Evolutionary conservation across 108 stramenopile species (phyloP).

Genomic region (Parmales sp.): DNA sequence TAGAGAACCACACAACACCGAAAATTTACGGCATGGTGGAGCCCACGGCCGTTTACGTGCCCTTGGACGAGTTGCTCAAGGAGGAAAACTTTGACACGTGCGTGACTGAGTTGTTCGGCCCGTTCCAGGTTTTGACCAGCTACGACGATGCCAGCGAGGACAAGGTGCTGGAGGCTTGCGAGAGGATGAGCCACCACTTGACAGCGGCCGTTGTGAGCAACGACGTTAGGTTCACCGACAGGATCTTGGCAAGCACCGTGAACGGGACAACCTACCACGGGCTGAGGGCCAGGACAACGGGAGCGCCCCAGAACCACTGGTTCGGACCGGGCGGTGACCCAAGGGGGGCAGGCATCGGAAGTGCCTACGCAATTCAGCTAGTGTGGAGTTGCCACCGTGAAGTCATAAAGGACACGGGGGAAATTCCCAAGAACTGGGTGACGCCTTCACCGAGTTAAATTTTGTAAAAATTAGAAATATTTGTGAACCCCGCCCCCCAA

Average conservation of each 20-base stretch:
- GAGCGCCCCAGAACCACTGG: slow-evolving; percentile 99
- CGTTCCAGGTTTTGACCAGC: slow-evolving; percentile 87
- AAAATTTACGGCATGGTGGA: slow-evolving; percentile 84
- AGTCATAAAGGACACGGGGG: slow-evolving; percentile 75
- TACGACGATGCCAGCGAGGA: slow-evolving; percentile 69
- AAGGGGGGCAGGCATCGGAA: slow-evolving; percentile 83
- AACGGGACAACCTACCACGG: slow-evolving; percentile 97
- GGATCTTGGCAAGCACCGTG: slow-evolving; percentile 81
- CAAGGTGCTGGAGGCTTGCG: slow-evolving; percentile 72
- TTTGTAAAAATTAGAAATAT: too few relatives aligned
- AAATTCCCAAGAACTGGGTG: slow-evolving; percentile 27
- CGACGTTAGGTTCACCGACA: slow-evolving; percentile 68
- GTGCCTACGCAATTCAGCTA: slow-evolving; percentile 92
- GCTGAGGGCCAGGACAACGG: slow-evolving; percentile 88
- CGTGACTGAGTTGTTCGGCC: slow-evolving; percentile 87
- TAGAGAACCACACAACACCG: slow-evolving; percentile 74
- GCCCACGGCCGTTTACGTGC: slow-evolving; percentile 93
- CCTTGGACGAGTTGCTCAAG: slow-evolving; percentile 78
- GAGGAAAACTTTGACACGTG: slow-evolving; percentile 64
- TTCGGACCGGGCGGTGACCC: slow-evolving; percentile 92
- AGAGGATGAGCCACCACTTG: slow-evolving; percentile 87
- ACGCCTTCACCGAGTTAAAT: slow-evolving; percentile 20
- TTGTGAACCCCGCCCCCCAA: too few relatives aligned
- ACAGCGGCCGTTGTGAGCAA: slow-evolving; percentile 95
- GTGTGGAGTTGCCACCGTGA: slow-evolving; percentile 97